phyloP scores from a whole-genome alignment of 106 monocot genomes.

The Dendrobium officinale region DNA sequence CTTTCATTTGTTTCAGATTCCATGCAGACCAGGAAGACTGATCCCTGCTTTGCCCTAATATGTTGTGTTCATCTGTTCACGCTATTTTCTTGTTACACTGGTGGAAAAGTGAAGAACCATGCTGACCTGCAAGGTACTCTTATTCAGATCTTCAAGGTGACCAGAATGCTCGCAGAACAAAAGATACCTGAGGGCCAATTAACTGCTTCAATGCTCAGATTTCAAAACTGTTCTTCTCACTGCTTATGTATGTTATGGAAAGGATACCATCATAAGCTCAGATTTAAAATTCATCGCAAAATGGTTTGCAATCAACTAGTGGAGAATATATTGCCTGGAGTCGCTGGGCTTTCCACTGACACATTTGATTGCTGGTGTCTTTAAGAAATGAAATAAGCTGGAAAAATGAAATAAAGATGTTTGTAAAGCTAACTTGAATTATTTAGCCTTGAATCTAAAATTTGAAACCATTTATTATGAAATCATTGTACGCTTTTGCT shows the following conservation, averaged over 20 bases:
- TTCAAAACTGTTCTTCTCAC: not conserved
- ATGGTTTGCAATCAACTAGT: not conserved
- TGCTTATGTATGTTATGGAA: not conserved
- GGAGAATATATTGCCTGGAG: not conserved
- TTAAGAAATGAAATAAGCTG: not conserved
- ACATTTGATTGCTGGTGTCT: not conserved
- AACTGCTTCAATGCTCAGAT: not conserved
- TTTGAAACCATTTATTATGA: not conserved
- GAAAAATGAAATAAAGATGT: not conserved
- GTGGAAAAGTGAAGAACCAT: not conserved
- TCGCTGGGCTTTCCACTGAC: no score
- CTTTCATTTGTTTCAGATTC: not conserved
- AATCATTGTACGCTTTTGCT: not conserved
- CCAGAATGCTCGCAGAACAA: not conserved
- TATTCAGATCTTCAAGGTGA: not conserved
- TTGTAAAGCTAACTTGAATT: not conserved
- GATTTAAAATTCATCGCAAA: not conserved
- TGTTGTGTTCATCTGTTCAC: not conserved
- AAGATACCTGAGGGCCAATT: not conserved
- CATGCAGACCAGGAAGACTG: not conserved
- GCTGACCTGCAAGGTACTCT: not conserved
- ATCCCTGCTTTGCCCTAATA: not conserved
- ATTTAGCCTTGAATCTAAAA: not conserved
- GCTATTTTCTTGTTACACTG: not conserved
- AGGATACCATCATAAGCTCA: not conserved